Conservation (phyloP, 2,329 filamentous ascomycete species). For the Plectosphaerella plurivora region DNA sequence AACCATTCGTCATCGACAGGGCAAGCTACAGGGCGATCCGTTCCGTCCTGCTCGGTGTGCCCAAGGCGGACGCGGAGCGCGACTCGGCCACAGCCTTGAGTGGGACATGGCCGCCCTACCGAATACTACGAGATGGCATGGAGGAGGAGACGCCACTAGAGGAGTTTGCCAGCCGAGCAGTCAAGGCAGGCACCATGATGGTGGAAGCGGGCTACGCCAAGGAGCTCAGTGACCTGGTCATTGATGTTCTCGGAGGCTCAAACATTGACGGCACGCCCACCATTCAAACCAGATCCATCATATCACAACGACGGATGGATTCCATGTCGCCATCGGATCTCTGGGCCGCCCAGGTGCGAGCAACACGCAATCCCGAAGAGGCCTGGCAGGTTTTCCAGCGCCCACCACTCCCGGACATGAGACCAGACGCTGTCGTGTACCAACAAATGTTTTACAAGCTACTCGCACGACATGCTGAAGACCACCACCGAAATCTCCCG, state of each 20-base stretch:
- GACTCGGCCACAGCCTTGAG: slow-evolving; percentile 42
- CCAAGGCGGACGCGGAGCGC: slow-evolving; percentile 47
- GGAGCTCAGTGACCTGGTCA: slow-evolving; percentile 38
- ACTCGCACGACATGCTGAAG: slow-evolving; percentile 24
- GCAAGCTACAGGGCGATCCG: slow-evolving; percentile 51
- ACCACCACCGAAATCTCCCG: slow-evolving; percentile 10
- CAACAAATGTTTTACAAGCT: slow-evolving; percentile 58
- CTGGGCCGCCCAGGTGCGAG: slow-evolving; percentile 54
- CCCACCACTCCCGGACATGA: slow-evolving; percentile 25
- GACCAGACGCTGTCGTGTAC: slow-evolving; percentile 43
- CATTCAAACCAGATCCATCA: slow-evolving; percentile 39
- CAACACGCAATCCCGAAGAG: slow-evolving; percentile 57
- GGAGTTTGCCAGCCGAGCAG: slow-evolving; percentile 49
- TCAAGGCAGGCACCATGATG: slow-evolving; percentile 48
- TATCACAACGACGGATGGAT: not conserved
- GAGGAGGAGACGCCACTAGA: slow-evolving; percentile 49
- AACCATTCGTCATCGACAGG: slow-evolving; percentile 45
- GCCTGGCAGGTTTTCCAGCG: slow-evolving; percentile 50
- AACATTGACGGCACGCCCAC: slow-evolving; percentile 47
- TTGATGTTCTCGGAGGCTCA: slow-evolving; percentile 50
- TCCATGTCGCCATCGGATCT: slow-evolving; percentile 8
- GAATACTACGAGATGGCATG: slow-evolving; percentile 51
- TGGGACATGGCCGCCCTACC: slow-evolving; percentile 57
- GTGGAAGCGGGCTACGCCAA: slow-evolving; percentile 52
- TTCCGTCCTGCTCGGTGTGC: slow-evolving; percentile 45